These are phyloP conservation scores for Cladophialophora exuberans DNA, from an alignment of 2,329 filamentous ascomycete species.

Conservation along the genomic window DNA sequence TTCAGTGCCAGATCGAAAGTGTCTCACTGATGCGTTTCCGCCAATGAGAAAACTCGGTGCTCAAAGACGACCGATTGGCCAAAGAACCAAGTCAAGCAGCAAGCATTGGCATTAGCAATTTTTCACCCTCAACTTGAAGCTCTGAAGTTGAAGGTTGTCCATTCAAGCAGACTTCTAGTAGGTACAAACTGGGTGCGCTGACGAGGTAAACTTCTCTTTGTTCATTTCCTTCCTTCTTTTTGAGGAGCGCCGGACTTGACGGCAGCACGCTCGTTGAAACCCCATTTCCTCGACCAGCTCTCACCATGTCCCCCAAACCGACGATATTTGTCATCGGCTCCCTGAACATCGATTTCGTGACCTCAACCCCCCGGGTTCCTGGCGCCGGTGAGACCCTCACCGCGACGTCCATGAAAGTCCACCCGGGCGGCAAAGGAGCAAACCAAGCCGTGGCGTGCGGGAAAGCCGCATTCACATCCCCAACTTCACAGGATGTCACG, in stretches of 20 bases:
- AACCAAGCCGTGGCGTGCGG: conserved; percentile 93
- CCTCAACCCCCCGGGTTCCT: conserved; percentile 82
- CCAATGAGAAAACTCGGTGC: neutral
- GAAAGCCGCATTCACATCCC: conserved; percentile 63
- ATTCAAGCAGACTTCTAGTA: too few relatives aligned
- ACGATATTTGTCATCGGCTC: conserved; percentile 85
- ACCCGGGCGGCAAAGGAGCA: conserved; percentile 89
- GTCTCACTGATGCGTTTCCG: too few relatives aligned
- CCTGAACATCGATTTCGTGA: conserved; percentile 92
- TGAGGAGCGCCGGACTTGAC: too few relatives aligned
- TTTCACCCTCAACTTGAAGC: neutral
- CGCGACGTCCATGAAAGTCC: conserved; percentile 74
- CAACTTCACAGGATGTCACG: conserved; percentile 39
- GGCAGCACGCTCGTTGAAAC: too few relatives aligned
- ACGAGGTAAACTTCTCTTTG: too few relatives aligned
- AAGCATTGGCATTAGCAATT: too few relatives aligned
- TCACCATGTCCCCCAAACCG: conserved; percentile 35
- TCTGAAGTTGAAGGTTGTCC: too few relatives aligned
- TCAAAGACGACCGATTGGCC: neutral
- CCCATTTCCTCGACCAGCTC: neutral
- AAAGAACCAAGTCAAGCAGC: neutral
- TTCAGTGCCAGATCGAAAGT: too few relatives aligned
- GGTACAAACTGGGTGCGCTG: too few relatives aligned
- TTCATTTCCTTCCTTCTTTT: too few relatives aligned
- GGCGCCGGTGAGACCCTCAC: conserved; percentile 85